A percentile compares a stretch with the other conserved stretches of the same genome.
phyloP scores from a whole-genome alignment of 2,329 filamentous ascomycete genomes.

The Aspergillus intermedius region DNA sequence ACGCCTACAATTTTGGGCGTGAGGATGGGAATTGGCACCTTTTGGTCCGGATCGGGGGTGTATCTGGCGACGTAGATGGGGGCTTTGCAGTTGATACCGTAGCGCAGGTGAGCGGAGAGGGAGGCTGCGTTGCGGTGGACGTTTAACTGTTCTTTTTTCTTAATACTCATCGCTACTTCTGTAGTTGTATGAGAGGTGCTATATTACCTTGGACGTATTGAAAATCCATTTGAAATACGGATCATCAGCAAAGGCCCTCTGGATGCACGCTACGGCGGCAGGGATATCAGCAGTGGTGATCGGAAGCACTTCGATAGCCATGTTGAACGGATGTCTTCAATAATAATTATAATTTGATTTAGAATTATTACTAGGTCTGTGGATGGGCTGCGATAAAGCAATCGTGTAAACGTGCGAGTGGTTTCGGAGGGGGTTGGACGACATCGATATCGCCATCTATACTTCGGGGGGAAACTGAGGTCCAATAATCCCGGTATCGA shows the following conservation, averaged over 20 bases:
- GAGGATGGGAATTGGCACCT: background rate
- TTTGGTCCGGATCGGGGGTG: conserved; percentile 29
- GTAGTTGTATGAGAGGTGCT: conserved; percentile 12
- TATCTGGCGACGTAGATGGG: conserved; percentile 64
- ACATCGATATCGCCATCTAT: conserved; percentile 27
- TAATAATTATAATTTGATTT: conserved; percentile 1
- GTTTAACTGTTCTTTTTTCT: conserved; percentile 47
- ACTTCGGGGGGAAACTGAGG: background rate
- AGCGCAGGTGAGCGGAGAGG: conserved; percentile 59
- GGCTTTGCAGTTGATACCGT: conserved; percentile 60
- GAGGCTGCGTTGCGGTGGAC: conserved; percentile 56
- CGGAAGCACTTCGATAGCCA: conserved; percentile 50
- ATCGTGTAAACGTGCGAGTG: conserved; percentile 29
- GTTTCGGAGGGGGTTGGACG: conserved; percentile 25
- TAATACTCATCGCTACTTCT: background rate
- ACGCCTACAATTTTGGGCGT: conserved; percentile 56
- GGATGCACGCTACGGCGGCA: conserved; percentile 58
- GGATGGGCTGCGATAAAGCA: conserved; percentile 25
- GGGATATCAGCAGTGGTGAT: conserved; percentile 57
- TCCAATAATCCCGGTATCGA: background rate
- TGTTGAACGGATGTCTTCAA: conserved; percentile 16
- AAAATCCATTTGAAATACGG: conserved; percentile 64
- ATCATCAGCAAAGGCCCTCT: conserved; percentile 60
- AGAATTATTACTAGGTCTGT: conserved; percentile 23
- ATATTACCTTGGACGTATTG: conserved; percentile 47